Conservation (phyloP, 768 basidiomycete species). For the Leccinum longicurvipes region DNA sequence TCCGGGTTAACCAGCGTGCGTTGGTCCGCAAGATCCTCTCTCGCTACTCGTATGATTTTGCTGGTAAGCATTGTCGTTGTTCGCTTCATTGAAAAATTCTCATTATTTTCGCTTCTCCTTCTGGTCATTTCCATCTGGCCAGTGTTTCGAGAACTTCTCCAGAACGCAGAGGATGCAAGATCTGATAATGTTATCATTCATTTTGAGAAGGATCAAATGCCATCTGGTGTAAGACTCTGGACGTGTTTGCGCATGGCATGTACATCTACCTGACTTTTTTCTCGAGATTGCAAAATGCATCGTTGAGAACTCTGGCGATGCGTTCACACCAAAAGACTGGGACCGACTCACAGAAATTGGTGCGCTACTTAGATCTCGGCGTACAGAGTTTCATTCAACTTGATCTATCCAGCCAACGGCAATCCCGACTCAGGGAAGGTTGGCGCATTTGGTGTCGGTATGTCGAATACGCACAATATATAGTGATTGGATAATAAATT, state of each 20-base stretch:
- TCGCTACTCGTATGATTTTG: not conserved
- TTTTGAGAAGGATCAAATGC: constrained; percentile 70
- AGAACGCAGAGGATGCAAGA: constrained; percentile 25
- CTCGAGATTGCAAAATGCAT: not conserved
- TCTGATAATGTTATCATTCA: constrained; percentile 70
- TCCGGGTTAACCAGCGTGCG: not conserved
- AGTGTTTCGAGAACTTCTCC: constrained; percentile 44
- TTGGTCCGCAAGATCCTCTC: not conserved
- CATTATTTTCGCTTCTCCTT: not conserved
- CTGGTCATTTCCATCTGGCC: constrained; percentile 39
- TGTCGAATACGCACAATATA: constrained; percentile 11
- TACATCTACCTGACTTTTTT: not conserved
- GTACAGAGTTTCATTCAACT: not conserved
- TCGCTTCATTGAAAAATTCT: not conserved
- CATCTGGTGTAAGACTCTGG: constrained; percentile 40
- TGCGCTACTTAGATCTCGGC: constrained; percentile 24
- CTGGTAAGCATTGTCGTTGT: not conserved
- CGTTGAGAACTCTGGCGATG: constrained; percentile 50
- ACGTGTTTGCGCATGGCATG: not conserved
- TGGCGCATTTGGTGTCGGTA: constrained; percentile 84
- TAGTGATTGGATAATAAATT: not conserved
- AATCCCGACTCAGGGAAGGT: constrained; percentile 95
- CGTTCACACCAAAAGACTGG: constrained; percentile 87
- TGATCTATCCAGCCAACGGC: constrained; percentile 61
- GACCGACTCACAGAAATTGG: constrained; percentile 85